Evolutionary conservation across 2,329 filamentous ascomycete genomes (phyloP), one percentile per base, ranked within the genome.

Genomic region (Colletotrichum sp.): DNA sequence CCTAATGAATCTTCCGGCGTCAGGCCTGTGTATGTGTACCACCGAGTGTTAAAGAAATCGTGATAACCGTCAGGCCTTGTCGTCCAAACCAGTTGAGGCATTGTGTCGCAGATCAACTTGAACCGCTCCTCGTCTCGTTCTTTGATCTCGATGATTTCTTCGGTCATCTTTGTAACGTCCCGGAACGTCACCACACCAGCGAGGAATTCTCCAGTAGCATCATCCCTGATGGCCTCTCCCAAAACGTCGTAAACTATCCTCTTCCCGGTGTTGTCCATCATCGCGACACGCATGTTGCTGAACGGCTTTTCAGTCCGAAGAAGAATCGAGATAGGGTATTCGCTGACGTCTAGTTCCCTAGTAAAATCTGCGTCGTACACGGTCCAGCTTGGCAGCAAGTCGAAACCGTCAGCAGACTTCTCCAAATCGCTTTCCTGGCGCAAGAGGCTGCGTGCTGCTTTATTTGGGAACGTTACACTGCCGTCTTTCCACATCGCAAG

Each of bases 401-500:
- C 89, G 69, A 87, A 86, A 0, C 89, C 89, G 49, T 91, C 87
- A 4, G 83, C 81, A 4, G 84, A 83, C 1, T 83, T 81, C 8
- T 86, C 84, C 3, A 87, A 79, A 44, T 87, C 86, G 5, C 84
- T 83, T 16, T 86, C 82, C 12, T 84, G 82, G 28, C 85, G 81
- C 75, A 92, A 88, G n/a, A 93, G 83, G 6, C 85, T 83, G 15
- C 89, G 86, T 15, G 90, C 90, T 6, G 93, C 93, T 79, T 90
- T 91, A 80, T 96, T 96, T 6, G 94, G 93, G 59, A 95, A 92
- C 0, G 91, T 92, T 63, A 95, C 92, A 64, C 91, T 93, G 69
- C 93, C 92, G 78, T 96, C 95, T 81, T 93, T 94, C 95, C 95
- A 96, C 92, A 96, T 94, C 28, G 93, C 93, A 60, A 96, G 87